These are phyloP conservation scores for Halophytophthora polymorphica DNA, from an alignment of 352 stramenopile species.

Conservation along the genomic window DNA sequence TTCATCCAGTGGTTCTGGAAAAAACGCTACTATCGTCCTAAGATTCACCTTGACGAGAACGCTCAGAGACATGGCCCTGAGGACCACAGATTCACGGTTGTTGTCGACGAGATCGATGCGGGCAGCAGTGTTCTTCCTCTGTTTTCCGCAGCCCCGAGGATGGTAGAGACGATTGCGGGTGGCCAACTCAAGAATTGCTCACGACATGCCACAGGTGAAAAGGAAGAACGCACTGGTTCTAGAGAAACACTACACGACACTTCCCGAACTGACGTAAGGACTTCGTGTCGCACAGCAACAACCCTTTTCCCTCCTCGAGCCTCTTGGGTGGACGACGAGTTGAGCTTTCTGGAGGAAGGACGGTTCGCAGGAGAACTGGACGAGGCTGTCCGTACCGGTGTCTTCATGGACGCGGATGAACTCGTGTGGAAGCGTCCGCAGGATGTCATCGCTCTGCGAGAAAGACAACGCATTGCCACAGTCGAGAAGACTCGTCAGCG, in stretches of 20 bases:
- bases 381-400: conserved; percentile 10
- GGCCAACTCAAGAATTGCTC: neutral
- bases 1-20: conserved; percentile 6
- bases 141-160: conserved; percentile 2
- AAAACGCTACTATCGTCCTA: neutral
- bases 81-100: conserved; percentile 4
- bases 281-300: neutral
- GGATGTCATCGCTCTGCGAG: conserved; percentile 24
- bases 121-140: conserved; percentile 1
- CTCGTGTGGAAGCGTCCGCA: conserved; percentile 40
- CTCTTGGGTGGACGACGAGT: conserved; percentile 48
- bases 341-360: conserved; percentile 49
- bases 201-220: neutral
- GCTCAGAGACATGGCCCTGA: neutral
- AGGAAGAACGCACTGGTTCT: neutral
- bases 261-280: neutral
- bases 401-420: conserved; percentile 15
- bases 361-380: conserved; percentile 17
- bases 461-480: conserved; percentile 18
- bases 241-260: neutral
- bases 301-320: neutral
- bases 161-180: neutral
- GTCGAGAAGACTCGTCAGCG: conserved; percentile 5
- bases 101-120: conserved; percentile 15
- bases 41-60: neutral